Base-by-base conservation (phyloP, 2,329 filamentous ascomycete genomes). In the Trichophyton benhamiae region DNA sequence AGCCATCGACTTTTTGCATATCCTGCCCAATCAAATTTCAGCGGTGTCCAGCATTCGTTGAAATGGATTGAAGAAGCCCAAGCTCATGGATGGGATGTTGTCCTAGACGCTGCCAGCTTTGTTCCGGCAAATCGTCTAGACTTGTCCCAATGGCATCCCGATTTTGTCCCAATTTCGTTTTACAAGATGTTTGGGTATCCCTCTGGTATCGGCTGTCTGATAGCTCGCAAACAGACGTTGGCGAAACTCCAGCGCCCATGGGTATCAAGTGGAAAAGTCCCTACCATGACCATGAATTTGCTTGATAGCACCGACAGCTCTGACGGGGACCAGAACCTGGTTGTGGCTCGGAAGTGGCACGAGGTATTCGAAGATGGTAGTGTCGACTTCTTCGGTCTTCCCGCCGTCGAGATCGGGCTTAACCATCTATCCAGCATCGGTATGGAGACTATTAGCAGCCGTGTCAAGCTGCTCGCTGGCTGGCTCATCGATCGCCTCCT, bases 11-110 rank as follows among this genome's bases (percentile, higher is more conserved):
- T 82, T 2, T 84, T 88, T 65, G 83, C 83, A 20, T 88, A 84
- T 68, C 84, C 86, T 2, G 85, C 82, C 0, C 86, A 88, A 69
- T 87, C 84, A 30, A 88, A 88, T 68, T 84, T 88, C 78, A 85
- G 83, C 49, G 86, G 86, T 6, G 77, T 82, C 20, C 78, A 85
- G 62, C 72, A 87, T 48, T 84, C 85, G 3, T 71, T 83, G 30
- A 70, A 74, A 0, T 88, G 85, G 85, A 72, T 76, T 9, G 72
- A 73, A 15, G 68, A 68, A 60, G 64, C 65, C 62, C 42, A 61
- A 22, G 20, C 58, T 9, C 61, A 61, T 15, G 61, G 65, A 20
- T 67, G 67, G 38, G 76, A 84, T 68, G 83, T 79, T 8, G 77
- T 85, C 25, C 73, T 83, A 22, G 86, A 88, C 66, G 83, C 83